A percentile compares a stretch with the other conserved stretches of the same genome.
These are phyloP conservation scores for Fusarium guadeloupense DNA, from an alignment of 2,329 filamentous ascomycete genomes.

Conservation along the genomic window DNA sequence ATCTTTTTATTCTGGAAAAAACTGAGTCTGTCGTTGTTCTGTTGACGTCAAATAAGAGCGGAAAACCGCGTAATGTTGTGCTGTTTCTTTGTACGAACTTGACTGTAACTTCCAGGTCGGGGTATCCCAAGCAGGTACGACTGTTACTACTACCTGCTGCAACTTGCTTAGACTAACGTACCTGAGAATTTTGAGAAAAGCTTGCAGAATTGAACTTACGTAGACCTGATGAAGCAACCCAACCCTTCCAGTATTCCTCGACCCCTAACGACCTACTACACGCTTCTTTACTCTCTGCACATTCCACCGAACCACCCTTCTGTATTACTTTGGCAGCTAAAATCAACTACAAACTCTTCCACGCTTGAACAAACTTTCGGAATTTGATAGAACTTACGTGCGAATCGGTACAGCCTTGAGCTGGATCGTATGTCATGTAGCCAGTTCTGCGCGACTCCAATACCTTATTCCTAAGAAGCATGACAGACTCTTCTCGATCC, in stretches of 20 bases:
- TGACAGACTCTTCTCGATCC: slow-evolving; percentile 38
- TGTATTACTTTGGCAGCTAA: slow-evolving; percentile 7
- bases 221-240: background rate
- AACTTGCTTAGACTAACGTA: background rate
- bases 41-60: background rate
- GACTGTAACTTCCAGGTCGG: slow-evolving; percentile 14
- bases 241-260: background rate
- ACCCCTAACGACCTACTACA: slow-evolving; percentile 2
- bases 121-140: background rate
- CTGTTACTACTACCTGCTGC: slow-evolving; percentile 6
- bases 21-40: background rate
- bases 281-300: background rate
- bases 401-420: background rate
- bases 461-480: slow-evolving; percentile 14
- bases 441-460: background rate
- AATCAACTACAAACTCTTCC: background rate
- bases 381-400: background rate
- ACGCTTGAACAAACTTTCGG: background rate
- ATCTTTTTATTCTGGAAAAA: background rate
- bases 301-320: slow-evolving; percentile 14
- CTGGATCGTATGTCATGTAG: slow-evolving; percentile 11
- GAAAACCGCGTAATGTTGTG: slow-evolving; percentile 8
- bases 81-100: slow-evolving; percentile 4
- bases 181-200: background rate
- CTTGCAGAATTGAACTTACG: background rate